Base-by-base conservation (phyloP, 1,139 yeast species). In the Debaryomycetaceae sp. region DNA sequence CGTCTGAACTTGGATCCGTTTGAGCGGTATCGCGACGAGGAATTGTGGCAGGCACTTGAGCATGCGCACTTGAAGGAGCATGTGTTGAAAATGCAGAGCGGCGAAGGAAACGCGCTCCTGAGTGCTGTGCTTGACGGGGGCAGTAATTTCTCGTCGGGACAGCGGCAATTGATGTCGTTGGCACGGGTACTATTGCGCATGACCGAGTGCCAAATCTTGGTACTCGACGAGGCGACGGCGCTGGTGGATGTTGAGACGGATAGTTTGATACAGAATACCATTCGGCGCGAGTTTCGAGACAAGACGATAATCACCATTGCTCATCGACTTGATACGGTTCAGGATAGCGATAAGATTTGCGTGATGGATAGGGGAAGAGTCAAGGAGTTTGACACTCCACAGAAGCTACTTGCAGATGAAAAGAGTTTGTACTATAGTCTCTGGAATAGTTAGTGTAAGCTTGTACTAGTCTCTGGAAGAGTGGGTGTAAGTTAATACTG, bases 171-270 rank as follows among this genome's bases (percentile, higher is more conserved):
- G 28, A 57, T 82, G 52, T 80, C 90, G 39, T 56, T 82, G 21
- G 82, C 87, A 0, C 63, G 93, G 32, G 92, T 87, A 0, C 55
- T 82, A 27, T 57, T 81, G 37, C 67, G 66, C 32, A 42, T 42
- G 46, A 51, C 43, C 29, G 62, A 68, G 11, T 72, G 86, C 2
- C 73, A 68, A 35, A 69, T 81, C 18, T 55, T 82, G 33, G 70
- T 82, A 13, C 55, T 82, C 27, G 93, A 82, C 46, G 94, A 82
- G 51, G 93, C 93, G 1, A 82, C 93, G 0, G 87, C 93, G 0
- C 79, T 90, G 3, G 87, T 82, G 19, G 94, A 82, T 48, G 73
- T 77, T 13, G 79, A 78, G 45, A 82, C 93, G 0, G 93, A 81
- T 43, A 68, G 67, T 38, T 66, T 79, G 31, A 73, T 81, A 30